Base-by-base conservation (phyloP, 352 stramenopile genomes). In the Plasmopara muralis region DNA sequence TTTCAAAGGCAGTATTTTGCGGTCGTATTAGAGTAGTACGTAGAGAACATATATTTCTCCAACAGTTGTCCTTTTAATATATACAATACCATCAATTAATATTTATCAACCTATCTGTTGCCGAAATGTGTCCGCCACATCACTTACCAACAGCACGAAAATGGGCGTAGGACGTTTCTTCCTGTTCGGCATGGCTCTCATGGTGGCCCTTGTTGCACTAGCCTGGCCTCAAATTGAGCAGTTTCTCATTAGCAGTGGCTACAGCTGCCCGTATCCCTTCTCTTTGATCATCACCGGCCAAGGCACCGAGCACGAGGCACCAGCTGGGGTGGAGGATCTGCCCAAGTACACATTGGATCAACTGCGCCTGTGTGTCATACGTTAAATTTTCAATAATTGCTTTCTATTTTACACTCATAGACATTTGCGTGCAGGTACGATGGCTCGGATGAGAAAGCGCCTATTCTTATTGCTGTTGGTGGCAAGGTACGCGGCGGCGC, bases 171-270 rank as follows among this genome's bases (percentile, higher is more conserved):
- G 58, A 48, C 67, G 66, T 18, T 71, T 68, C 37, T 64, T 74
- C 50, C 65, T 73, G 53, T 53, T 86, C 30, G 62, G 67, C 15
- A 46, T 83, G 39, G 77, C 77, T 59, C 55, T 84, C 15, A 33
- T 84, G 13, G 71, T 72, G 31, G 74, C 75, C 3, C 60, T 83
- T 15, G 43, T 89, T 20, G 77, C 74, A 41, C 55, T 89, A 40
- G 66, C 64, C 29, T 92, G 81, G 81, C 81, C 81, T 29, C 63
- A 74, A 47, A 76, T 89, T 57, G 81, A 92, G 70, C 68, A 87
- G 44, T 63, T 85, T 44, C 64, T 92, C 46, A 46, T 65, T 25
- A 48, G 51, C 16, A 70, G 62, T 43, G 77, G 76, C 50, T 68
- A 73, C 44, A 62, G 64, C 44, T 92, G 81, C 20, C 81, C 81